phyloP scores from a whole-genome alignment of 371 early-diverging fungal species.

The Mortierella sp. region DNA sequence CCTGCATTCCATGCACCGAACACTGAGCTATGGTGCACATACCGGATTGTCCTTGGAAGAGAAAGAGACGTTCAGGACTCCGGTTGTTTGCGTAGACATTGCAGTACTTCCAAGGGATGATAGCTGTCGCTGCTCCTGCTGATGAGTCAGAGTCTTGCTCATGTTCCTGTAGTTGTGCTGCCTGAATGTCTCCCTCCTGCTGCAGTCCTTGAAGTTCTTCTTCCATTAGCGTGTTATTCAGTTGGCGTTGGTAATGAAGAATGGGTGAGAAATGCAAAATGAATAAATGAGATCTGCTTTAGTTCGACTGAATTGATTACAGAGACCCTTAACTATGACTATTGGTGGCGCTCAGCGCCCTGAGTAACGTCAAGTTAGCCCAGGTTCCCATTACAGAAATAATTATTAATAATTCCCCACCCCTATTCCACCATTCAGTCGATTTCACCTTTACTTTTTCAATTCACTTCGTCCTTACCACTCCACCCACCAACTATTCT shows the following conservation, averaged over 20 bases:
- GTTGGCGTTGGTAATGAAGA: background rate
- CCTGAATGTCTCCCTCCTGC: background rate
- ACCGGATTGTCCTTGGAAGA: constrained; percentile 46
- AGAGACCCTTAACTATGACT: background rate
- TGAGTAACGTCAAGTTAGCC: too few relatives aligned
- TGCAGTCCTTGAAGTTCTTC: constrained; percentile 8
- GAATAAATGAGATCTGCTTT: background rate
- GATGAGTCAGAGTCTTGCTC: background rate
- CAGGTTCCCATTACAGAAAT: background rate
- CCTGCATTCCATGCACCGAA: background rate
- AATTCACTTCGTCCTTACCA: background rate
- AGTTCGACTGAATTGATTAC: background rate
- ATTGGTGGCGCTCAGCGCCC: background rate
- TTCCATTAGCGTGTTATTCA: background rate
- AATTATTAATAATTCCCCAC: background rate
- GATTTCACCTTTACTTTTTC: too few relatives aligned
- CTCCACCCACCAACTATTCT: background rate
- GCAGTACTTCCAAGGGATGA: constrained; percentile 58
- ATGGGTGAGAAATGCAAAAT: background rate
- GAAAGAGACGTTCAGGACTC: constrained; percentile 48
- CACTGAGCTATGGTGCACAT: background rate
- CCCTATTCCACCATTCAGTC: too few relatives aligned
- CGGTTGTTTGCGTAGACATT: constrained; percentile 53
- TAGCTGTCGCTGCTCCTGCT: constrained; percentile 10
- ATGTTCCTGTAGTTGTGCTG: background rate